Percentiles rank a stretch among this genome's conserved stretches.
These are phyloP conservation scores for Fusarium sp. DNA, from an alignment of 2,329 filamentous ascomycete genomes.

Conservation along the genomic window DNA sequence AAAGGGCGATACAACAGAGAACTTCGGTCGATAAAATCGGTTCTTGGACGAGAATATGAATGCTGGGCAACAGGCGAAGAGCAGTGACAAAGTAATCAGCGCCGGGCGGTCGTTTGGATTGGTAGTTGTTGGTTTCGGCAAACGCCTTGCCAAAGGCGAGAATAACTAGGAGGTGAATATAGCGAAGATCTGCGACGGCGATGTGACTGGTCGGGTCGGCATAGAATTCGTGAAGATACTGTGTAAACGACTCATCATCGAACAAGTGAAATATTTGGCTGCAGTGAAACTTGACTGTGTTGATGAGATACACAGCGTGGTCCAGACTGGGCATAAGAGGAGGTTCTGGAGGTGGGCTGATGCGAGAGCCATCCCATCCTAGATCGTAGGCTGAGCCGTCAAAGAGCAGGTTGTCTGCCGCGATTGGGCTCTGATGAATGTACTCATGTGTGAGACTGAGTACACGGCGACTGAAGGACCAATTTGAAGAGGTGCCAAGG, in stretches of 20 bases:
- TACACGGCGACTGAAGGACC: slow-evolving; percentile 64
- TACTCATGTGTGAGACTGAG: slow-evolving; percentile 62
- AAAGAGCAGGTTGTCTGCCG: slow-evolving; percentile 59
- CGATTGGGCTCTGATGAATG: slow-evolving; percentile 55
- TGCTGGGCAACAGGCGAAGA: slow-evolving; percentile 57
- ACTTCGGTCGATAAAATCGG: slow-evolving; percentile 62
- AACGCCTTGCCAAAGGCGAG: slow-evolving; percentile 68
- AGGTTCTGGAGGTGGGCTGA: slow-evolving; percentile 36
- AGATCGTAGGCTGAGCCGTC: slow-evolving; percentile 65
- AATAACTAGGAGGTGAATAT: slow-evolving; percentile 65
- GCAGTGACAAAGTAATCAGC: slow-evolving; percentile 60
- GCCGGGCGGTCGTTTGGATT: slow-evolving; percentile 56
- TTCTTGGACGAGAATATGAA: slow-evolving; percentile 54
- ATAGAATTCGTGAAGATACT: slow-evolving; percentile 46
- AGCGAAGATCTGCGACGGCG: slow-evolving; percentile 54
- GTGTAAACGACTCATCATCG: slow-evolving; percentile 64
- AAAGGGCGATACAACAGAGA: slow-evolving; percentile 63
- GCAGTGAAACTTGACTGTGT: slow-evolving; percentile 68
- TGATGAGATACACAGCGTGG: slow-evolving; percentile 65
- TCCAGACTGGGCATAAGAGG: slow-evolving; percentile 60
- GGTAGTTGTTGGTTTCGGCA: slow-evolving; percentile 51
- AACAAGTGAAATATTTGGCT: slow-evolving; percentile 66
- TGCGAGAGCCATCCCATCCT: slow-evolving; percentile 59
- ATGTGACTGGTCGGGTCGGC: slow-evolving; percentile 32
- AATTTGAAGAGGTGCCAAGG: slow-evolving; percentile 67